A percentile compares a stretch with the other conserved stretches of the same genome.
Conservation (phyloP, 169 alveolate genomes). For the Ichthyophthirius multifiliis region DNA sequence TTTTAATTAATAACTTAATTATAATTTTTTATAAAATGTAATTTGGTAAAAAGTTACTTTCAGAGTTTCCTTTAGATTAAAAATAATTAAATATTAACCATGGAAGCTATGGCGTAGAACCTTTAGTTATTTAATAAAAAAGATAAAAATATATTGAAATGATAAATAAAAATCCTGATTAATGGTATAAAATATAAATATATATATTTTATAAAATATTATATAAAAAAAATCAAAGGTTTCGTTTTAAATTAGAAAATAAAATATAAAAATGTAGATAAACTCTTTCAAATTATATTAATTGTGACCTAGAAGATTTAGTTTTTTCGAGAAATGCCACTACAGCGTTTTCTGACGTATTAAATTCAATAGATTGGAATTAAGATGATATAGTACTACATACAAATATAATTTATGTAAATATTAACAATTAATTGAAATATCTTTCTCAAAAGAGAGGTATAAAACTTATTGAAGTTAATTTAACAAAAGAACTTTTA, state of each 20-base stretch:
- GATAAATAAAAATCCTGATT: not conserved
- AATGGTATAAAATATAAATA: not conserved
- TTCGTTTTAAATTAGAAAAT: not conserved
- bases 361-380: not conserved
- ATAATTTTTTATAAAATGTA: not conserved
- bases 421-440: not conserved
- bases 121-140: not conserved
- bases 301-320: not conserved
- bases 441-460: not conserved
- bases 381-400: not conserved
- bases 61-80: not conserved
- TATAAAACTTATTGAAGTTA: not conserved
- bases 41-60: not conserved
- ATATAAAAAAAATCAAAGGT: not conserved
- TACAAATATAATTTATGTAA: not conserved
- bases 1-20: no score
- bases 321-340: not conserved
- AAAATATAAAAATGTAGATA: not conserved
- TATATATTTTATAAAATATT: not conserved
- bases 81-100: not conserved
- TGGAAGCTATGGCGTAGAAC: not conserved
- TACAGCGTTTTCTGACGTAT: not conserved
- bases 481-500: not conserved
- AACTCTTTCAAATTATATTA: not conserved
- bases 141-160: not conserved